Evolutionary conservation across 2,329 filamentous ascomycete genomes (phyloP).

Genomic region (Alternaria brassicicola): DNA sequence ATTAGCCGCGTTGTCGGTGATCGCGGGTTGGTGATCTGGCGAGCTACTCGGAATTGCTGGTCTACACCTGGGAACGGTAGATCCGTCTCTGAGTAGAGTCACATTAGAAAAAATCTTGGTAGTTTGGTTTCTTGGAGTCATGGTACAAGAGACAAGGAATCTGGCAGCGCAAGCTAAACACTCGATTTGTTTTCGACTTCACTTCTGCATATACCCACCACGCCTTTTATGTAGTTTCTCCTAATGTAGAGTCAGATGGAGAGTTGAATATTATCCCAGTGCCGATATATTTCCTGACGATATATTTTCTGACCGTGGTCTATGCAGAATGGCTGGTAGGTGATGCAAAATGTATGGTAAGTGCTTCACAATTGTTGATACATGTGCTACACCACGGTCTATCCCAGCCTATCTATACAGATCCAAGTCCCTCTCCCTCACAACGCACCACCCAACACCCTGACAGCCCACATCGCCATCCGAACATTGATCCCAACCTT

Average conservation of each 20-base stretch:
- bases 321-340: not conserved
- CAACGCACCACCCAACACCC: conserved; percentile 83
- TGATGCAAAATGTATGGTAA: not conserved
- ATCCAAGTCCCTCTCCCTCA: conserved; percentile 46
- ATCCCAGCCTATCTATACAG: not conserved
- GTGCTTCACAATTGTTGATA: not conserved
- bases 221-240: not conserved
- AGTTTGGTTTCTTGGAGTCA: not conserved
- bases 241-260: not conserved
- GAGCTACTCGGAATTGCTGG: conserved; percentile 50
- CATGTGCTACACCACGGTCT: not conserved
- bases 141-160: not conserved
- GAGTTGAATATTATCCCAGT: not conserved
- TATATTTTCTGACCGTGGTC: not conserved
- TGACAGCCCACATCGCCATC: conserved; percentile 92
- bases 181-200: not conserved
- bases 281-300: not conserved
- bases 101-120: not conserved
- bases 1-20: conserved; percentile 67
- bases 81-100: not conserved
- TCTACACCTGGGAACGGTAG: conserved; percentile 1
- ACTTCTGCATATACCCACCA: conserved; percentile 7
- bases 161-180: not conserved
- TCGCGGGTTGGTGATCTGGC: conserved; percentile 55
- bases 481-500: conserved; percentile 84